These are phyloP conservation scores for Metarhizium robertsii DNA, from an alignment of 2,329 filamentous ascomycete genomes.

Conservation along the genomic window DNA sequence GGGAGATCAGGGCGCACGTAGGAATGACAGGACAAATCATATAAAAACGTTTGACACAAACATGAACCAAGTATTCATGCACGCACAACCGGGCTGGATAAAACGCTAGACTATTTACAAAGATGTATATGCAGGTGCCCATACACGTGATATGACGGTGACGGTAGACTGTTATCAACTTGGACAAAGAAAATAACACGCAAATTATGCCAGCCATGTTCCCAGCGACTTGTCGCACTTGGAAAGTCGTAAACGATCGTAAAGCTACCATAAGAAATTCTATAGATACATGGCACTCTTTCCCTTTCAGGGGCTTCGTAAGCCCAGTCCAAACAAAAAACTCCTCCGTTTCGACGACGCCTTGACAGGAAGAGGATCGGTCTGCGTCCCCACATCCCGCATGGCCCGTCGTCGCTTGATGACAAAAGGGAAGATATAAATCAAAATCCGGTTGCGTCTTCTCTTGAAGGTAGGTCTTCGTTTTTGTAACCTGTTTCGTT, in stretches of 20 bases:
- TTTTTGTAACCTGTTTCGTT: constrained; percentile 1
- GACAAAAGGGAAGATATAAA: neutral
- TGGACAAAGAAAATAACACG: neutral
- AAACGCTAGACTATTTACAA: neutral
- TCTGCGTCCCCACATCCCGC: constrained; percentile 1
- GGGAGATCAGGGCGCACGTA: neutral
- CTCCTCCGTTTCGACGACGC: neutral
- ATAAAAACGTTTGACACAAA: neutral
- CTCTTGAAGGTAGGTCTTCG: neutral
- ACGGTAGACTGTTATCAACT: neutral
- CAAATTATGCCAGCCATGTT: neutral
- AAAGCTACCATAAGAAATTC: neutral
- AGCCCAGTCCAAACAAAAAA: neutral
- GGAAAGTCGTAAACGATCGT: neutral
- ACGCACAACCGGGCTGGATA: neutral
- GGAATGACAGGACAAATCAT: neutral
- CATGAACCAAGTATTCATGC: neutral
- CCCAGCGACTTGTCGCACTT: neutral
- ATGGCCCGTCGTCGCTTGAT: constrained; percentile 1
- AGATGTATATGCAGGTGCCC: no score
- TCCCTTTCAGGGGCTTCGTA: neutral
- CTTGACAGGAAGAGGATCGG: neutral
- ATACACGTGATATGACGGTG: no score
- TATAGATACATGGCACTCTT: neutral
- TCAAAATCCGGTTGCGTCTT: neutral